Evolutionary conservation across 805 yeast genomes (phyloP).

Genomic region (Tetrapisispora taiwanensis): DNA sequence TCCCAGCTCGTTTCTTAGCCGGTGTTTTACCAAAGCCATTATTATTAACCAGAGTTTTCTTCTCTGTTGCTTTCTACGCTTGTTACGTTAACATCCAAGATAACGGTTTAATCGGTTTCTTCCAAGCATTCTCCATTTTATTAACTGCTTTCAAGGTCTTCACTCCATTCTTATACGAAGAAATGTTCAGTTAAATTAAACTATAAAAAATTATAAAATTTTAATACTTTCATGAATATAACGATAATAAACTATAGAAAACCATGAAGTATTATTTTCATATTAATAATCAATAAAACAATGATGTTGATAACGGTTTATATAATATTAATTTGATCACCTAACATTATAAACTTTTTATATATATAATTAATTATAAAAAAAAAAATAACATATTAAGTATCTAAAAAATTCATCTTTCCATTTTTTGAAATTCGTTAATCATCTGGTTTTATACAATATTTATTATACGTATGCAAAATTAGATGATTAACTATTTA

Average conservation of each 20-base stretch:
- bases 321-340: neutral
- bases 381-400: neutral
- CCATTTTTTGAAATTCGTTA: too few species aligned
- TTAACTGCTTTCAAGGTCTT: conserved; percentile 69
- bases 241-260: conserved; percentile 1
- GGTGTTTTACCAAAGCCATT: conserved; percentile 74
- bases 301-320: neutral
- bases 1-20: conserved; percentile 75
- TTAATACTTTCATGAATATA: conserved; percentile 1
- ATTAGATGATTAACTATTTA: too few species aligned
- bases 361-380: neutral
- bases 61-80: conserved; percentile 80
- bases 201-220: neutral
- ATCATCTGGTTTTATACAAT: too few species aligned
- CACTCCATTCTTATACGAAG: conserved; percentile 62
- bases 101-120: conserved; percentile 59
- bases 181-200: conserved; percentile 31
- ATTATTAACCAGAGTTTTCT: conserved; percentile 72
- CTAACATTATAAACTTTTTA: neutral
- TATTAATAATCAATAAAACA: neutral
- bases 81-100: conserved; percentile 57
- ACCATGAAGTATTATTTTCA: neutral
- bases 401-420: too few species aligned
- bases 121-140: conserved; percentile 58
- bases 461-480: neutral